These are phyloP conservation scores for Alnus glutinosa DNA, from an alignment of 306 rosid species.

Conservation along the genomic window DNA sequence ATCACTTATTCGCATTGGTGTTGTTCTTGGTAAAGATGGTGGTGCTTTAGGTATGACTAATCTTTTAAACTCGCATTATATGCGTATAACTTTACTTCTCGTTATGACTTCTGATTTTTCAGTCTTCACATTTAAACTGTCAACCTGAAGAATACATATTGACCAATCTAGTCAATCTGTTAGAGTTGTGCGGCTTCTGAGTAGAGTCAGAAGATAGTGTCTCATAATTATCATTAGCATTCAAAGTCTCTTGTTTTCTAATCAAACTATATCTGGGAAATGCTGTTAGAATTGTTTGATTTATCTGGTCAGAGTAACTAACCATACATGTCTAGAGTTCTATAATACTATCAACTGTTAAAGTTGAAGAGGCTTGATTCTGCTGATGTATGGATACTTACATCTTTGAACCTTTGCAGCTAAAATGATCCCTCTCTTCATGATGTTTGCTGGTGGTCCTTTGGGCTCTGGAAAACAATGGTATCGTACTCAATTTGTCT, in stretches of 20 bases:
- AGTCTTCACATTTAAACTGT: background rate
- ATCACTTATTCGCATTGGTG: conserved; percentile 85
- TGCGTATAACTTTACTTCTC: conserved; percentile 13
- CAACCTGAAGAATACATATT: conserved; percentile 2
- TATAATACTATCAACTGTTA: conserved; percentile 10
- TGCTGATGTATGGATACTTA: background rate
- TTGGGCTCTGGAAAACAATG: conserved; percentile 95
- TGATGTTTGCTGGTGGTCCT: conserved; percentile 97
- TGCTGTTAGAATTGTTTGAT: background rate
- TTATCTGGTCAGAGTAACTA: background rate
- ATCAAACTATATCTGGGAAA: background rate
- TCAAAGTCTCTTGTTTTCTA: background rate
- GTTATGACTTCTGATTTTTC: conserved; percentile 3
- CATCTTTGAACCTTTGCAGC: conserved; percentile 59
- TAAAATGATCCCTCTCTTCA: conserved; percentile 93
- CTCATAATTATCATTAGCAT: background rate
- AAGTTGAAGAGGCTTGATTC: conserved; percentile 9
- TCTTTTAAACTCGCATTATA: background rate
- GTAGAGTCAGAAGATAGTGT: conserved; percentile 17
- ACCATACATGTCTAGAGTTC: conserved; percentile 3
- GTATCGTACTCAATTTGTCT: conserved; percentile 46
- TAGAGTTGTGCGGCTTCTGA: conserved; percentile 8
- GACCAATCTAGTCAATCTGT: conserved; percentile 12
- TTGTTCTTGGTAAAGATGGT: conserved; percentile 98
- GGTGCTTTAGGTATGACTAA: conserved; percentile 83